phyloP scores from a whole-genome alignment of 2,329 filamentous ascomycete species.

The Furcasterigmium sp. region DNA sequence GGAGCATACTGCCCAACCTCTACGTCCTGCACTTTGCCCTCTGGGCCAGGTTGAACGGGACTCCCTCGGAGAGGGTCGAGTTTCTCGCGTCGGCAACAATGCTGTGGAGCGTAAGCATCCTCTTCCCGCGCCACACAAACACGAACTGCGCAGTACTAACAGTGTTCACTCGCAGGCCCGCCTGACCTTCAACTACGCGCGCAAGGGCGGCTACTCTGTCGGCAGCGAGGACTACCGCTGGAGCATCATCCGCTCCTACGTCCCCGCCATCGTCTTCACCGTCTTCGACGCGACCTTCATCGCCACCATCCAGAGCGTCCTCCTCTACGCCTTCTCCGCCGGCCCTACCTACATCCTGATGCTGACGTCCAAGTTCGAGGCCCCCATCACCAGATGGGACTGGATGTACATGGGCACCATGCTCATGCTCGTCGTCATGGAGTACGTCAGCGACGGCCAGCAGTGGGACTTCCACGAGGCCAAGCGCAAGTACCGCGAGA shows the following conservation, averaged over 20 bases:
- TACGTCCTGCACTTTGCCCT: conserved; percentile 79
- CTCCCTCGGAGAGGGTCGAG: conserved; percentile 67
- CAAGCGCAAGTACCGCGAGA: conserved; percentile 69
- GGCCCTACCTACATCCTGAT: conserved; percentile 78
- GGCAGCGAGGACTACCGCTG: conserved; percentile 96
- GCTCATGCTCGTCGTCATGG: conserved; percentile 51
- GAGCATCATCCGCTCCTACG: conserved; percentile 61
- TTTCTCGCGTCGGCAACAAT: conserved; percentile 64
- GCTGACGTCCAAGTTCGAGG: conserved; percentile 61
- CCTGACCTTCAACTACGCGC: conserved; percentile 94
- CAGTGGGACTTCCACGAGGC: conserved; percentile 87
- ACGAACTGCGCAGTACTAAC: not conserved
- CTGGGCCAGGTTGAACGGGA: conserved; percentile 74
- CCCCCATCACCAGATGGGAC: conserved; percentile 38
- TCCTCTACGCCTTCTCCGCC: conserved; percentile 73
- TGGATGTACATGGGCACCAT: conserved; percentile 39
- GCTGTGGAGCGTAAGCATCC: conserved; percentile 70
- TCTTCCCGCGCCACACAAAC: no score
- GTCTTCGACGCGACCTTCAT: conserved; percentile 90
- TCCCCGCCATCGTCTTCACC: conserved; percentile 61
- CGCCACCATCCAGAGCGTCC: conserved; percentile 71
- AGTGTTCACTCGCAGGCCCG: conserved; percentile 49
- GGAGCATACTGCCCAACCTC: conserved; percentile 83
- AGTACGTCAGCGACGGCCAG: conserved; percentile 84
- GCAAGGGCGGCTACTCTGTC: conserved; percentile 83